A percentile compares a stretch with the other conserved stretches of the same genome.
Conservation (phyloP, 139 green algal species). For the Gonium pectorale region DNA sequence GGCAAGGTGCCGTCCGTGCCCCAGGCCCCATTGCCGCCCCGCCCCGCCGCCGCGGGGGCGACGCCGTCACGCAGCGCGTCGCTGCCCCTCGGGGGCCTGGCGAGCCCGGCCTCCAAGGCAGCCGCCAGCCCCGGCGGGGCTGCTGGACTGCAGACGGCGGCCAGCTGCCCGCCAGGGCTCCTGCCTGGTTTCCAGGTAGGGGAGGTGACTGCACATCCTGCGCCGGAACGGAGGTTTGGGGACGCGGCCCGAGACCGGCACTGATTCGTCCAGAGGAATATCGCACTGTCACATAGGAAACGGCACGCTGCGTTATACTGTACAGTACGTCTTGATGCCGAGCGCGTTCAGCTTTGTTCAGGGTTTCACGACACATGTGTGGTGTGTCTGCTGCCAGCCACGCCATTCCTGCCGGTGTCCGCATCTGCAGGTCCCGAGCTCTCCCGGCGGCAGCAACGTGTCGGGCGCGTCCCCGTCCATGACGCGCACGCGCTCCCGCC, state of each 20-base stretch:
- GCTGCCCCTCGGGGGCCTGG: not conserved
- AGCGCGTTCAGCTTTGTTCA: no score
- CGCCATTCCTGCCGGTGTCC: not conserved
- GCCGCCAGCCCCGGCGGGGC: not conserved
- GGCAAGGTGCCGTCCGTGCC: not conserved
- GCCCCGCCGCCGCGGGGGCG: not conserved
- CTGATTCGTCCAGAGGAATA: no score
- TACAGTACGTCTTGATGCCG: no score
- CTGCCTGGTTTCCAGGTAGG: not conserved
- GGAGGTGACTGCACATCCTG: no score
- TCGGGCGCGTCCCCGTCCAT: not conserved
- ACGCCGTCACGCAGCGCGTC: not conserved
- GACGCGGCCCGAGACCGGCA: no score
- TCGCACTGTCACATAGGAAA: no score
- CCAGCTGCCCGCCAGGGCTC: slow-evolving; percentile 7
- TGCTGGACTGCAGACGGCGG: not conserved
- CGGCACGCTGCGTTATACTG: no score
- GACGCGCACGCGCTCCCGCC: not conserved
- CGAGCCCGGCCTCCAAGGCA: not conserved
- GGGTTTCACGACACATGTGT: no score
- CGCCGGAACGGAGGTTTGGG: no score
- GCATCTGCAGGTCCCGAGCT: not conserved
- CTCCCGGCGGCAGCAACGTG: not conserved
- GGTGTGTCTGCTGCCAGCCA: no score
- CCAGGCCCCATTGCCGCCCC: not conserved